Conservation (phyloP, 345 rosid species). For the Heritiera littoralis region DNA sequence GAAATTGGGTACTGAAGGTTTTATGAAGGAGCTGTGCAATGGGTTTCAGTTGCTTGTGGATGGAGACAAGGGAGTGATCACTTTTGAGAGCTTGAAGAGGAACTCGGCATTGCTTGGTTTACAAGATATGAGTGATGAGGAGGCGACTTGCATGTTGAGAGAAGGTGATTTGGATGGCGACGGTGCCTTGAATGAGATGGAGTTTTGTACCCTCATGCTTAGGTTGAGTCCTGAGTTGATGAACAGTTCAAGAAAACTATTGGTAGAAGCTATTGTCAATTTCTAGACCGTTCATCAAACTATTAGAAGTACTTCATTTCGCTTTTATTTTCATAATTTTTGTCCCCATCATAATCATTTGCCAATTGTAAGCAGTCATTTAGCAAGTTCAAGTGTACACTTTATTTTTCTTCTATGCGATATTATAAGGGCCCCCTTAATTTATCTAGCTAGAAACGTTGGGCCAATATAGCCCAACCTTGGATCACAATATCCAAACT, state of each 20-base stretch:
- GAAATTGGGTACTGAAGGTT: conserved; percentile 54
- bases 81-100: conserved; percentile 56
- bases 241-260: conserved; percentile 34
- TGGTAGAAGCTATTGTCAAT: conserved; percentile 39
- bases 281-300: neutral
- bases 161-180: conserved; percentile 71
- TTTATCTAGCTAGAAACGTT: neutral
- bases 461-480: neutral
- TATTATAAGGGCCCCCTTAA: neutral
- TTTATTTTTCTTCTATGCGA: neutral
- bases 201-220: conserved; percentile 66
- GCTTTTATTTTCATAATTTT: neutral
- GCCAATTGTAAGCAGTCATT: neutral
- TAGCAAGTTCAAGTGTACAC: neutral
- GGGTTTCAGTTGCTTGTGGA: conserved; percentile 61
- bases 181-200: conserved; percentile 55
- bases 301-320: neutral
- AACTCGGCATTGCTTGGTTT: conserved; percentile 44
- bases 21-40: conserved; percentile 55
- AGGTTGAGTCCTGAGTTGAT: conserved; percentile 65
- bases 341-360: neutral
- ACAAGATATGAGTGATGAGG: conserved; percentile 51
- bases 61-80: conserved; percentile 46
- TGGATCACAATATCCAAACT: neutral
- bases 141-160: conserved; percentile 45